A percentile compares a stretch with the other conserved stretches of the same genome.
Conservation (phyloP, 2,329 filamentous ascomycete genomes). For the Aspergillus vadensis region DNA sequence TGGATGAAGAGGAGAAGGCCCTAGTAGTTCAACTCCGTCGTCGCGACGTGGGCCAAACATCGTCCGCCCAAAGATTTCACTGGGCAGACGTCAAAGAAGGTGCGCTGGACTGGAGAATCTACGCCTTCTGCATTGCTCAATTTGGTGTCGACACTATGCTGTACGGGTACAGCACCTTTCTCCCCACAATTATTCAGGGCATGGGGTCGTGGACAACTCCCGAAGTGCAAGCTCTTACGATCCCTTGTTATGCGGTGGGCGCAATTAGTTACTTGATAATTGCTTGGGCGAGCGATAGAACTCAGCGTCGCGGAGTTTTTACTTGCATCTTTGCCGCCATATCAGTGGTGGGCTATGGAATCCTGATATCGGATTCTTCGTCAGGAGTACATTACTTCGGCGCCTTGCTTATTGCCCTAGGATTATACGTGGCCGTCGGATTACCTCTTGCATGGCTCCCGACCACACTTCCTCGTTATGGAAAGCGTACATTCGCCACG, state of each 20-base stretch:
- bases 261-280: conserved; percentile 68
- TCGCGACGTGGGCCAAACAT: conserved; percentile 53
- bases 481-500: conserved; percentile 72
- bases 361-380: conserved; percentile 63
- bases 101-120: conserved; percentile 75
- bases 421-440: conserved; percentile 65
- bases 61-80: conserved; percentile 56
- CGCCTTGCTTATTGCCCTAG: conserved; percentile 74
- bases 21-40: conserved; percentile 57
- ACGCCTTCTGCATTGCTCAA: conserved; percentile 67
- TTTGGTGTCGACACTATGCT: conserved; percentile 77
- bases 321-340: conserved; percentile 63
- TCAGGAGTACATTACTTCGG: conserved; percentile 72
- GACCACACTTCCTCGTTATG: conserved; percentile 72
- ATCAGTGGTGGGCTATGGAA: conserved; percentile 68
- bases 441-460: conserved; percentile 61
- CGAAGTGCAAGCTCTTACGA: conserved; percentile 73
- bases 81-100: conserved; percentile 67
- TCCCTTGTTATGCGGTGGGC: conserved; percentile 75
- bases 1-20: conserved; percentile 60
- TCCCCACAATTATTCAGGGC: conserved; percentile 75
- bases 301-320: conserved; percentile 67
- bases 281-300: conserved; percentile 67
- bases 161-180: conserved; percentile 75
- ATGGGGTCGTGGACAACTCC: conserved; percentile 66